Evolutionary conservation across 106 monocot species (phyloP).

Genomic region (Dioscorea zingiberensis): DNA sequence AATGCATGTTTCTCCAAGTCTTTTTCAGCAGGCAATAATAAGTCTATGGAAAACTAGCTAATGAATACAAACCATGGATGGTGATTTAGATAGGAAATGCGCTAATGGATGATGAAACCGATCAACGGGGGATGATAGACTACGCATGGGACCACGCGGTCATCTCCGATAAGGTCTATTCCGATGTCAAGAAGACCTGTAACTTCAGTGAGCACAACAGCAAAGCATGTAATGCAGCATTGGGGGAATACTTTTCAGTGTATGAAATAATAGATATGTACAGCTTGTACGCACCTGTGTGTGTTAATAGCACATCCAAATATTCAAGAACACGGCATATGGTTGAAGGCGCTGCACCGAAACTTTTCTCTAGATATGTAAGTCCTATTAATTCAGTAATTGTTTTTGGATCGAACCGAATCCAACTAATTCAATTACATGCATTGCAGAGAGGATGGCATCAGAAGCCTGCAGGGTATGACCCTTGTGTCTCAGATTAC

Average conservation of each 20-base stretch:
- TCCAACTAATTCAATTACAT: background rate
- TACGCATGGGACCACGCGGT: slow-evolving; percentile 98
- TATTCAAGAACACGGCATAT: slow-evolving; percentile 5
- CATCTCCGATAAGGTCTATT: slow-evolving; percentile 76
- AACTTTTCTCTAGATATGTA: slow-evolving; percentile 53
- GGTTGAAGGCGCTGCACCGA: slow-evolving; percentile 42
- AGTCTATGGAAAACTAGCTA: background rate
- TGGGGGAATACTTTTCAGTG: slow-evolving; percentile 53
- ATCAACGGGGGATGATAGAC: slow-evolving; percentile 76
- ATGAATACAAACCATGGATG: background rate
- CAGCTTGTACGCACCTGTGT: slow-evolving; percentile 61
- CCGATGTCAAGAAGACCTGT: slow-evolving; percentile 53
- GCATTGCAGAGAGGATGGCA: slow-evolving; percentile 44
- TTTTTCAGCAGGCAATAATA: background rate
- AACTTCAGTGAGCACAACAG: slow-evolving; percentile 47
- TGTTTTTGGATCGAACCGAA: too few relatives aligned
- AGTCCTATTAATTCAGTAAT: too few relatives aligned
- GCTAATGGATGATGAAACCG: slow-evolving; percentile 73
- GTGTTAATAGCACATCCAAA: slow-evolving; percentile 21
- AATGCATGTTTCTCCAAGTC: background rate
- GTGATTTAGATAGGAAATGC: slow-evolving; percentile 80
- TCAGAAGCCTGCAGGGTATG: slow-evolving; percentile 51
- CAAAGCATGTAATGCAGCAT: slow-evolving; percentile 22
- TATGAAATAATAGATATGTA: slow-evolving; percentile 87
- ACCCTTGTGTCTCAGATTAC: slow-evolving; percentile 42